These are phyloP conservation scores for Alternaria metachromatica DNA, from an alignment of 2,329 filamentous ascomycete species.

Conservation along the genomic window DNA sequence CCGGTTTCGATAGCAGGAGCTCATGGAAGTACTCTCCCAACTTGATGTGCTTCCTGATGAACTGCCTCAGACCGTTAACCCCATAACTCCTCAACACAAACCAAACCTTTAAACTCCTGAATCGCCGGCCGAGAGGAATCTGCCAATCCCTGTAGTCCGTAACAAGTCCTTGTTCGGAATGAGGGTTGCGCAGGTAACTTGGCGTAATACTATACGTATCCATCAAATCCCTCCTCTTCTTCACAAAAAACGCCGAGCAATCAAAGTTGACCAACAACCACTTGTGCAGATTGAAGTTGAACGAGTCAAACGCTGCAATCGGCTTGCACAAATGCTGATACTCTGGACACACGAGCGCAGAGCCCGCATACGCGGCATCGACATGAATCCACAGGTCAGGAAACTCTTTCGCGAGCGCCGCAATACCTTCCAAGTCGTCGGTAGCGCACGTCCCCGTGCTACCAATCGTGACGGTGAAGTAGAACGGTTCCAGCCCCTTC, in stretches of 20 bases:
- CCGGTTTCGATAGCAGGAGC: conserved; percentile 63
- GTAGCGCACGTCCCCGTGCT: conserved; percentile 88
- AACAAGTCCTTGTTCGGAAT: conserved; percentile 80
- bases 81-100: conserved; percentile 89
- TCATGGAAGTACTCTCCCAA: conserved; percentile 74
- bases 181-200: conserved; percentile 81
- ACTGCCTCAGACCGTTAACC: conserved; percentile 73
- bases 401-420: conserved; percentile 60
- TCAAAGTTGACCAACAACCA: conserved; percentile 97
- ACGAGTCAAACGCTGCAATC: conserved; percentile 77
- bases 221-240: conserved; percentile 76
- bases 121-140: conserved; percentile 87
- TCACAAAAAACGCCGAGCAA: conserved; percentile 77
- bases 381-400: conserved; percentile 86
- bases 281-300: conserved; percentile 97
- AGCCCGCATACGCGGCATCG: conserved; percentile 90
- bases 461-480: conserved; percentile 81
- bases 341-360: conserved; percentile 81
- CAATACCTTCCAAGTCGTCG: conserved; percentile 79
- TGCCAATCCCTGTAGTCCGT: conserved; percentile 98
- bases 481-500: conserved; percentile 82
- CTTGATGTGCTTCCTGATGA: conserved; percentile 72
- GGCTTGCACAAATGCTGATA: conserved; percentile 71
- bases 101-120: conserved; percentile 92
- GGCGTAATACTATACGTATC: conserved; percentile 80